Evolutionary conservation across 441 rosid species (phyloP).

Genomic region (Isatis lusitanica): DNA sequence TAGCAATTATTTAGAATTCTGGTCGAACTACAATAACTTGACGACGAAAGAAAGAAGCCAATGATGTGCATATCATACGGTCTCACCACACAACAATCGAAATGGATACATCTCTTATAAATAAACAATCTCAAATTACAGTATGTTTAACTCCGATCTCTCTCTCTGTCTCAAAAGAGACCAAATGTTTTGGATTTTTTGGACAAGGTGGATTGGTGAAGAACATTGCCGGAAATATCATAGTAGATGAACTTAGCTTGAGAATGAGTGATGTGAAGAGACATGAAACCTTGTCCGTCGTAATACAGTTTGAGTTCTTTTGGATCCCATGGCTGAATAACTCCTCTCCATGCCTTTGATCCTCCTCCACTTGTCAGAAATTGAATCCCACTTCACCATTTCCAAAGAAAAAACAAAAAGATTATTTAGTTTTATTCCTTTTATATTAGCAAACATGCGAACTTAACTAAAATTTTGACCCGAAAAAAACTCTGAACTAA

Average conservation of each 20-base stretch:
- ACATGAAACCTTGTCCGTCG: slow-evolving; percentile 82
- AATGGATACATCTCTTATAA: background rate
- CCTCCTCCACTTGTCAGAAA: slow-evolving; percentile 75
- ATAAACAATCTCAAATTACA: background rate
- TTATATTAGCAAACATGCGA: background rate
- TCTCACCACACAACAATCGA: background rate
- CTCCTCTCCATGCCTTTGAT: slow-evolving; percentile 82
- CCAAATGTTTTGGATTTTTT: slow-evolving; percentile 17
- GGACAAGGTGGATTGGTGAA: slow-evolving; percentile 49
- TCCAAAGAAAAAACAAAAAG: background rate
- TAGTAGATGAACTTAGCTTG: slow-evolving; percentile 42
- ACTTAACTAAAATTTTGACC: background rate
- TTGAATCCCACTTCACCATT: slow-evolving; percentile 47
- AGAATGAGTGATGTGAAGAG: slow-evolving; percentile 41
- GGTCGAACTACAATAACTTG: background rate
- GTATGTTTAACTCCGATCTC: background rate
- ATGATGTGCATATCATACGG: background rate
- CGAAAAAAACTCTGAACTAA: background rate
- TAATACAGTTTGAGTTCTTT: slow-evolving; percentile 53
- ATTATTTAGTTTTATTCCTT: background rate
- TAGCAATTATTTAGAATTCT: background rate
- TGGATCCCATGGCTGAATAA: slow-evolving; percentile 31
- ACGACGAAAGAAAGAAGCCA: background rate
- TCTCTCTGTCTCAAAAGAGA: background rate
- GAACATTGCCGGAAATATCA: slow-evolving; percentile 50